Evolutionary conservation across 2,329 filamentous ascomycete species (phyloP).

Genomic region (Cladophialophora exuberans): DNA sequence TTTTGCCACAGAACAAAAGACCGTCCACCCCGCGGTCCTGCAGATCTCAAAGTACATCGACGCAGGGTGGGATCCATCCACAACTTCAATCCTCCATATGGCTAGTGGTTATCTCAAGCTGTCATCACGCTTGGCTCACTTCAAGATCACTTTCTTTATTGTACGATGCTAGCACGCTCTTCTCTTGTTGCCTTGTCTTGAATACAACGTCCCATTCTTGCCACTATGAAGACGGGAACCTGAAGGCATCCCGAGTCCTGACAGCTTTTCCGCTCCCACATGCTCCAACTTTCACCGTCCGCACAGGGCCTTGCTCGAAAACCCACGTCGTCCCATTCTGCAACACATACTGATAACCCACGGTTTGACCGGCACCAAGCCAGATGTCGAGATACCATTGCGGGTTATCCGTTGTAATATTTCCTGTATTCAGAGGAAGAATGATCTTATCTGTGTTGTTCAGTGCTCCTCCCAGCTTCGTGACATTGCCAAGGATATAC

Average conservation of each 20-base stretch:
- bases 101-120: too few species aligned
- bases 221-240: constrained; percentile 14
- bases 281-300: constrained; percentile 6
- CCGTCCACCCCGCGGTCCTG: too few species aligned
- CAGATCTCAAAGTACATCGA: too few species aligned
- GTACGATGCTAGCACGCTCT: too few species aligned
- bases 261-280: constrained; percentile 17
- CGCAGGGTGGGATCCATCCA: too few species aligned
- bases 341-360: constrained; percentile 72
- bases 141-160: too few species aligned
- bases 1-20: constrained; percentile 5
- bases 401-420: constrained; percentile 17
- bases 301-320: constrained; percentile 19
- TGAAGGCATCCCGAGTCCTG: constrained; percentile 13
- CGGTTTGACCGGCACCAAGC: constrained; percentile 57
- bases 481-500: constrained; percentile 64
- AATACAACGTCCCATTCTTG: not conserved
- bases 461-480: constrained; percentile 55
- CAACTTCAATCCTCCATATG: too few species aligned
- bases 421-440: constrained; percentile 21
- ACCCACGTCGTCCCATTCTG: constrained; percentile 54
- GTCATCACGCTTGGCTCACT: too few species aligned
- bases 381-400: constrained; percentile 62
- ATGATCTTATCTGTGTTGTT: constrained; percentile 14
- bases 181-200: not conserved